These are phyloP conservation scores for Coniochaeta sp. DNA, from an alignment of 2,329 filamentous ascomycete species.

Conservation along the genomic window DNA sequence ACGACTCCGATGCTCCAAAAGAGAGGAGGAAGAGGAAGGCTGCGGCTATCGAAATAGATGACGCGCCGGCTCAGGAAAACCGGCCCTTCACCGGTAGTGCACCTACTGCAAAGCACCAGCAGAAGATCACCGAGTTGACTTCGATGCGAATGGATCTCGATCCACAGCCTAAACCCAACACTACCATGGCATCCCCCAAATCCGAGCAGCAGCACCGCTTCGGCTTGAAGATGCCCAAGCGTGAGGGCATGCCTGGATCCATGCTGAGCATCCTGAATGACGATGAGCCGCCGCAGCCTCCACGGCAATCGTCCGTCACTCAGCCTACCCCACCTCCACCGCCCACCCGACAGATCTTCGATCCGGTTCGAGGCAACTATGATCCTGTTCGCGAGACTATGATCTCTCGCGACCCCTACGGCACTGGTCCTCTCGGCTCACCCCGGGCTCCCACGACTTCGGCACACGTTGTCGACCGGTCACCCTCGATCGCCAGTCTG, in stretches of 20 bases:
- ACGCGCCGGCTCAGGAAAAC: constrained; percentile 23
- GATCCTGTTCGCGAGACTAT: constrained; percentile 59
- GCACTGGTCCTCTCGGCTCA: constrained; percentile 39
- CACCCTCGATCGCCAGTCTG: constrained; percentile 84
- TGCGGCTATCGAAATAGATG: constrained; percentile 26
- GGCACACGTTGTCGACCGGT: constrained; percentile 52
- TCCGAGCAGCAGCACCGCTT: constrained; percentile 16
- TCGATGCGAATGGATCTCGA: constrained; percentile 27
- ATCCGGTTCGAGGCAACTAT: constrained; percentile 77
- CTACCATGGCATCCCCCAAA: constrained; percentile 6
- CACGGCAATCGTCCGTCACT: constrained; percentile 34
- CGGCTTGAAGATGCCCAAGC: constrained; percentile 41
- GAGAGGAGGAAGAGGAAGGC: constrained; percentile 51
- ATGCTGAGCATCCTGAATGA: constrained; percentile 53
- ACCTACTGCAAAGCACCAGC: constrained; percentile 25
- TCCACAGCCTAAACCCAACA: constrained; percentile 17
- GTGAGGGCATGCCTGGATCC: constrained; percentile 42
- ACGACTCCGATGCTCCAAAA: too few species aligned
- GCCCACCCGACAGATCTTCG: constrained; percentile 63
- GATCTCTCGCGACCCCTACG: constrained; percentile 41
- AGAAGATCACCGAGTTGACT: constrained; percentile 33
- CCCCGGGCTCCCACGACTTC: constrained; percentile 34
- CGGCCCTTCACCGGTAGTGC: constrained; percentile 26
- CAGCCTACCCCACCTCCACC: constrained; percentile 51
- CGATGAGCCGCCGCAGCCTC: constrained; percentile 37